These are phyloP conservation scores for Serendipita vermifera DNA, from an alignment of 768 basidiomycete species.

Conservation along the genomic window DNA sequence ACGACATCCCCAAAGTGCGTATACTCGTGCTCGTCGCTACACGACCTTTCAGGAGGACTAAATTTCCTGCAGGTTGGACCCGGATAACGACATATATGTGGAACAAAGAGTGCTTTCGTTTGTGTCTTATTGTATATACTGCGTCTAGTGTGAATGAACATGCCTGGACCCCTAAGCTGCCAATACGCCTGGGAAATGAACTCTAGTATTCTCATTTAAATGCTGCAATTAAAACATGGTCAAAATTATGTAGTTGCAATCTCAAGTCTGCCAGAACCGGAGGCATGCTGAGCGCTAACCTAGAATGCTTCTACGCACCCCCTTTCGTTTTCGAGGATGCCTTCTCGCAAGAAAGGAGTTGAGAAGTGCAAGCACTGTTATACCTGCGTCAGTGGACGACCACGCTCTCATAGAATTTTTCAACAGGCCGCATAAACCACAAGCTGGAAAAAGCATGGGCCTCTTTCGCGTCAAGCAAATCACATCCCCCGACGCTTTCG, in stretches of 20 bases:
- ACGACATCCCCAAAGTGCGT: constrained; percentile 82
- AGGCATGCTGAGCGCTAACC: not conserved
- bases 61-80: constrained; percentile 54
- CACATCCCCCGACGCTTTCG: constrained; percentile 53
- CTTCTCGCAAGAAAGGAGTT: not conserved
- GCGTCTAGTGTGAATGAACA: no score
- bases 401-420: constrained; percentile 53
- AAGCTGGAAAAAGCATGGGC: constrained; percentile 49
- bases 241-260: no score
- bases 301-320: constrained; percentile 5
- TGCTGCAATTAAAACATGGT: no score
- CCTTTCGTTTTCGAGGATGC: constrained; percentile 8
- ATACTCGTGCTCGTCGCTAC: constrained; percentile 14
- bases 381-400: constrained; percentile 55
- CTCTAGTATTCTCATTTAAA: no score
- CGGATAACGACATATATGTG: constrained; percentile 38
- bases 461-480: constrained; percentile 74
- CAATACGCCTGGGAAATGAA: no score
- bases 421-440: constrained; percentile 43
- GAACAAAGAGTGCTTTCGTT: no score
- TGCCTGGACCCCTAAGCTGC: no score
- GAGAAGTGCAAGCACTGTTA: constrained; percentile 13
- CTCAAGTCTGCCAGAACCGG: no score
- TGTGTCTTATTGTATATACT: no score
- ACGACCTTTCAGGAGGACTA: constrained; percentile 16